Percentiles rank a stretch among this genome's conserved stretches.
Evolutionary conservation across 2,329 filamentous ascomycete genomes (phyloP).

Genomic region (Trichoderma citrinoviride): DNA sequence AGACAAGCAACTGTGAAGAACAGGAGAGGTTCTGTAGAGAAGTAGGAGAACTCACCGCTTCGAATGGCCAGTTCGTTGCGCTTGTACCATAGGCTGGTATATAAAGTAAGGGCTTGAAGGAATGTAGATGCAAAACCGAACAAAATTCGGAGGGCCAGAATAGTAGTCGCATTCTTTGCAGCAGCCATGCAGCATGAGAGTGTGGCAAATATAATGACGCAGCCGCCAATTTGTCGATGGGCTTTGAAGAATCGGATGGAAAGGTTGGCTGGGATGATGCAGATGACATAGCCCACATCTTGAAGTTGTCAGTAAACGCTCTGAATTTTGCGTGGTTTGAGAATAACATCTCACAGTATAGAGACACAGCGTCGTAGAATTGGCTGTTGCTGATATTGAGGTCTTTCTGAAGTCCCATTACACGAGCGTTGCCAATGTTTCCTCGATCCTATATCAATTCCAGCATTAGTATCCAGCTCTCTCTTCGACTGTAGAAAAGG

Average conservation of each 20-base stretch:
- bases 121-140: conserved; percentile 2
- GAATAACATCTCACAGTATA: conserved; percentile 18
- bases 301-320: neutral
- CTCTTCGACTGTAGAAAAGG: neutral
- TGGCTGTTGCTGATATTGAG: neutral
- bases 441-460: neutral
- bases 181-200: conserved; percentile 11
- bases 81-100: conserved; percentile 9
- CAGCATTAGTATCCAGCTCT: neutral
- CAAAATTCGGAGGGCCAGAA: neutral
- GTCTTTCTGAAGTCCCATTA: neutral
- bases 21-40: neutral
- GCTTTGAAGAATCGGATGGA: conserved; percentile 3
- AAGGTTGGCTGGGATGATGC: neutral
- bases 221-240: neutral
- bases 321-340: too few species aligned
- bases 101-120: neutral
- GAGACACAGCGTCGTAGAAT: neutral
- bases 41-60: neutral
- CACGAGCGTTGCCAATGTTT: conserved; percentile 4
- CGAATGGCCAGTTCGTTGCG: conserved; percentile 1
- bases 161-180: neutral
- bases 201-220: conserved; percentile 9
- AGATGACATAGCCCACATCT: conserved; percentile 10
- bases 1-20: neutral